phyloP scores from a whole-genome alignment of 2,329 filamentous ascomycete genomes.

The Aspergillus ibericus region DNA sequence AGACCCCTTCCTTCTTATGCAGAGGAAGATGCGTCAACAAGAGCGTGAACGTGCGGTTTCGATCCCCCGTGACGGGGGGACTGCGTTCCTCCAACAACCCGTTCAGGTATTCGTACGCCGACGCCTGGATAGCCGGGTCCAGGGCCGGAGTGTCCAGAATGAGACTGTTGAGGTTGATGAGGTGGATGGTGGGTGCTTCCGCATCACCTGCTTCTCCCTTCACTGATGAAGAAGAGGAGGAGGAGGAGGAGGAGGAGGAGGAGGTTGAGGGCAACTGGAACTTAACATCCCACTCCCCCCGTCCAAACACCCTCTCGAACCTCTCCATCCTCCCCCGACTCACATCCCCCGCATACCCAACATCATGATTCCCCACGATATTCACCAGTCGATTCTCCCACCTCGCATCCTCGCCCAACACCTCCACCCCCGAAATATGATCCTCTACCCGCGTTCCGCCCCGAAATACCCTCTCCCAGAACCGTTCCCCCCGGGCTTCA shows the following conservation, averaged over 20 bases:
- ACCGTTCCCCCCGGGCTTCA: slow-evolving; percentile 66
- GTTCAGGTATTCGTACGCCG: slow-evolving; percentile 73
- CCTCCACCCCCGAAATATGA: slow-evolving; percentile 19
- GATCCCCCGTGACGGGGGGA: slow-evolving; percentile 58
- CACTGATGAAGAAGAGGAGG: too few species aligned
- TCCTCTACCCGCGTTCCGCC: slow-evolving; percentile 61
- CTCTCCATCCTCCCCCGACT: slow-evolving; percentile 71
- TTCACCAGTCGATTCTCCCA: slow-evolving; percentile 85
- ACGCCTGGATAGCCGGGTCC: slow-evolving; percentile 65
- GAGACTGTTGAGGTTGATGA: slow-evolving; percentile 88
- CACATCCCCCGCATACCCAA: slow-evolving; percentile 93
- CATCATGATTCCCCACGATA: slow-evolving; percentile 91
- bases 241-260: background rate
- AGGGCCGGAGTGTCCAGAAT: slow-evolving; percentile 84
- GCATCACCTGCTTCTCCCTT: background rate
- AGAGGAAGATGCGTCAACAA: slow-evolving; percentile 90
- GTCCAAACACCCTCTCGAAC: slow-evolving; percentile 84
- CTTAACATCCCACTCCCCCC: slow-evolving; percentile 83
- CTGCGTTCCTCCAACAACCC: slow-evolving; percentile 58
- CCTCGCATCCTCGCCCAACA: slow-evolving; percentile 41
- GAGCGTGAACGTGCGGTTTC: slow-evolving; percentile 67
- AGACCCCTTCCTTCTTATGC: slow-evolving; percentile 78
- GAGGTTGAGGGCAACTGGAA: slow-evolving; percentile 53
- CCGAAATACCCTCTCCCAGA: slow-evolving; percentile 78
- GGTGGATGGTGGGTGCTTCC: slow-evolving; percentile 63